Conservation (phyloP, 106 monocot genomes). For the Posidonia australis region DNA sequence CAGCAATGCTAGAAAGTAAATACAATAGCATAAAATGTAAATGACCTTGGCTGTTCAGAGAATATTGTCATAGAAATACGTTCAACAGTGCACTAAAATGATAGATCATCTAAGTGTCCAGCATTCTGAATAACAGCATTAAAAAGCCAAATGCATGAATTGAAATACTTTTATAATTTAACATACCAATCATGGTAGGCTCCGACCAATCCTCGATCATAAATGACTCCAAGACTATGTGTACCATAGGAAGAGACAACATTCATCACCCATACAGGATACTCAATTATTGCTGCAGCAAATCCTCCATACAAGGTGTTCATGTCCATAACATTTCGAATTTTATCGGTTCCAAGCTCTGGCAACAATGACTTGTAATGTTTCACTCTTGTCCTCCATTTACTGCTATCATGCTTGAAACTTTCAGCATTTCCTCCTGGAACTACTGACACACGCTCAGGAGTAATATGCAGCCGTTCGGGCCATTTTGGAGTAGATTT, state of each 20-base stretch:
- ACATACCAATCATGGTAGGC: constrained; percentile 29
- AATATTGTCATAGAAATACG: no score
- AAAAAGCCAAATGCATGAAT: not conserved
- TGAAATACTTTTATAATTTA: not conserved
- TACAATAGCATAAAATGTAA: no score
- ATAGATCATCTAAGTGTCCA: no score
- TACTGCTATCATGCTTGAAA: constrained; percentile 23
- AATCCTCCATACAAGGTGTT: constrained; percentile 28
- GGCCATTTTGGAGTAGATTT: constrained; percentile 25
- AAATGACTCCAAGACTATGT: constrained; percentile 22
- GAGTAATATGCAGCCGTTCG: constrained; percentile 10
- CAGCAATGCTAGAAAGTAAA: no score
- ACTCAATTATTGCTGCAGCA: constrained; percentile 16
- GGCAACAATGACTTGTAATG: constrained; percentile 21
- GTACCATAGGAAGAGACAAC: constrained; percentile 26
- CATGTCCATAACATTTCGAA: constrained; percentile 32
- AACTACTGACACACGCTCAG: constrained; percentile 18
- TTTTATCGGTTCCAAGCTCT: constrained; percentile 17
- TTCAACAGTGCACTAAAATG: no score
- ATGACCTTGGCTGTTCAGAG: no score
- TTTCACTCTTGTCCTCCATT: constrained; percentile 23
- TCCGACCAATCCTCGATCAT: constrained; percentile 22
- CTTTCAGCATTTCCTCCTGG: constrained; percentile 18
- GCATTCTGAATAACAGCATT: not conserved
- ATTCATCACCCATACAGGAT: constrained; percentile 28